These are phyloP conservation scores for Globisporangium paddicum DNA, from an alignment of 352 stramenopile species.

Conservation along the genomic window DNA sequence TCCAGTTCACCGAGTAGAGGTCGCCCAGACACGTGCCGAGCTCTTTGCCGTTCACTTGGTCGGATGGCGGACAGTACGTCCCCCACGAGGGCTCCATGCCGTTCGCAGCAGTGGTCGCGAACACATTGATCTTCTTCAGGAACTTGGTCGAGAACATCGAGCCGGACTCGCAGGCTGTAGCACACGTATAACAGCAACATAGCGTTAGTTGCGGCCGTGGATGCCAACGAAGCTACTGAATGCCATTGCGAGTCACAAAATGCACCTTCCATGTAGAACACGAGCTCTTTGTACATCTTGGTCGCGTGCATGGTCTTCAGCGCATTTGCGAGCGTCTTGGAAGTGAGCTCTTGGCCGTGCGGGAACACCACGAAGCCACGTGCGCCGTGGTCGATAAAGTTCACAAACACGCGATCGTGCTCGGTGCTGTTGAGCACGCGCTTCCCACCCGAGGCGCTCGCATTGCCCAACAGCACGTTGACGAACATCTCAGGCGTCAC, in stretches of 20 bases:
- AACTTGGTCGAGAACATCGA: slow-evolving; percentile 86
- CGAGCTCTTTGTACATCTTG: slow-evolving; percentile 88
- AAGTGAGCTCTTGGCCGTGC: slow-evolving; percentile 61
- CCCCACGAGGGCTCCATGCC: slow-evolving; percentile 85
- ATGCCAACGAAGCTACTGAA: no score
- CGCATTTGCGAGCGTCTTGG: slow-evolving; percentile 54
- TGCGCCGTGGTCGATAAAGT: slow-evolving; percentile 91
- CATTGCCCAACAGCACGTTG: slow-evolving; percentile 82
- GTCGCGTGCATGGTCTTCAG: slow-evolving; percentile 78
- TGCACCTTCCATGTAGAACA: slow-evolving; percentile 89
- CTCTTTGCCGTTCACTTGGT: slow-evolving; percentile 60
- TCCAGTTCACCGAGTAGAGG: slow-evolving; percentile 90
- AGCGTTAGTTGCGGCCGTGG: background rate
- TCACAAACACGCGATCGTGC: slow-evolving; percentile 90
- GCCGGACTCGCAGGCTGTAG: slow-evolving; percentile 84
- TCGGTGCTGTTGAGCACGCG: slow-evolving; percentile 84
- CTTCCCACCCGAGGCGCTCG: slow-evolving; percentile 37
- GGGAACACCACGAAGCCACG: slow-evolving; percentile 84
- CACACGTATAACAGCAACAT: background rate
- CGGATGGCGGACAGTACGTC: slow-evolving; percentile 84
- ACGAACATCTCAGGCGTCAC: slow-evolving; percentile 88
- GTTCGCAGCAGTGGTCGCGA: slow-evolving; percentile 88
- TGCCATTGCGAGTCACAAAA: no score
- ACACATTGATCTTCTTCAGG: slow-evolving; percentile 81
- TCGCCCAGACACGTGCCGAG: slow-evolving; percentile 85